Evolutionary conservation across 176 grass and related monocot genomes (phyloP).

Genomic region (Phragmites australis): DNA sequence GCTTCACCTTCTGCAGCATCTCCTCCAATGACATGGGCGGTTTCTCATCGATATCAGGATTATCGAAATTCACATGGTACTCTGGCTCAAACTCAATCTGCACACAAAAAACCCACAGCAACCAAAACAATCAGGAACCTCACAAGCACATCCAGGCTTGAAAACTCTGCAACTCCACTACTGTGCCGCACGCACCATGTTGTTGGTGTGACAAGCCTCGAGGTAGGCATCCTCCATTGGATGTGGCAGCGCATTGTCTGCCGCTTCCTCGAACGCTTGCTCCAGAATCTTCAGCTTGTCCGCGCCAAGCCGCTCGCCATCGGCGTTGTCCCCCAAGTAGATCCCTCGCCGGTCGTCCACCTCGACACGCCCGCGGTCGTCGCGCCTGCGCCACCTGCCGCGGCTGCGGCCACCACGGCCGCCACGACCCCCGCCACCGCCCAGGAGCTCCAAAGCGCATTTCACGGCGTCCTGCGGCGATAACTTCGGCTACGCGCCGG

Average conservation of each 20-base stretch:
- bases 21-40: slow-evolving; percentile 79
- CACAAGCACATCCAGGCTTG: slow-evolving; percentile 2
- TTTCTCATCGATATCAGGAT: slow-evolving; percentile 84
- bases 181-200: slow-evolving; percentile 49
- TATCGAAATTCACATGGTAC: slow-evolving; percentile 65
- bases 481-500: slow-evolving; percentile 30
- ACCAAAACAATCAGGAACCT: slow-evolving; percentile 11
- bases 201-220: slow-evolving; percentile 59
- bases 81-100: slow-evolving; percentile 90
- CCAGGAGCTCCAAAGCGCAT: slow-evolving; percentile 64
- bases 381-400: neutral
- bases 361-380: neutral
- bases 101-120: slow-evolving; percentile 27
- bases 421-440: slow-evolving; percentile 36
- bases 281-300: slow-evolving; percentile 58
- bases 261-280: slow-evolving; percentile 49
- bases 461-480: slow-evolving; percentile 55
- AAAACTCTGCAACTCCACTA: neutral
- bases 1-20: slow-evolving; percentile 74
- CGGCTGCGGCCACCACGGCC: slow-evolving; percentile 28
- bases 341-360: neutral
- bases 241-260: slow-evolving; percentile 38
- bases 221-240: slow-evolving; percentile 34
- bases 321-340: slow-evolving; percentile 45
- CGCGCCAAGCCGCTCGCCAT: slow-evolving; percentile 60